These are phyloP conservation scores for Coriaria nepalensis DNA, from an alignment of 306 rosid genomes.

Conservation along the genomic window DNA sequence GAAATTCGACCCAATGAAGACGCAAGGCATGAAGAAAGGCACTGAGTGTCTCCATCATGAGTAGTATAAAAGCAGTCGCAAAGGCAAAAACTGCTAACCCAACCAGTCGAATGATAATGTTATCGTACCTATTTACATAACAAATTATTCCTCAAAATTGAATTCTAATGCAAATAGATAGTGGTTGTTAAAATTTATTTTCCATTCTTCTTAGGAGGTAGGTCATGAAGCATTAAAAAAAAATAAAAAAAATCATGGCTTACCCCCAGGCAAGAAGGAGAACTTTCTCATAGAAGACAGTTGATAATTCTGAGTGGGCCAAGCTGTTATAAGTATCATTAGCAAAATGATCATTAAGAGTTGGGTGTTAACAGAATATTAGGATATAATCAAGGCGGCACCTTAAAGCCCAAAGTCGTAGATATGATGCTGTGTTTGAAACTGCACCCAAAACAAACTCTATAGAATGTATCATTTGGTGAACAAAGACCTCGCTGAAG, in stretches of 20 bases:
- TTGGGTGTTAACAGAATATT: constrained; percentile 10
- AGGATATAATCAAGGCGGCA: constrained; percentile 12
- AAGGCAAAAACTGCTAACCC: constrained; percentile 89
- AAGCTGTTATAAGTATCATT: constrained; percentile 52
- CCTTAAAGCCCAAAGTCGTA: constrained; percentile 99
- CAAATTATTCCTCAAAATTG: constrained; percentile 8
- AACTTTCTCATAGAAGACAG: constrained; percentile 97
- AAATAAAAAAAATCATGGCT: constrained; percentile 22
- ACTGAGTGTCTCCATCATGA: constrained; percentile 96
- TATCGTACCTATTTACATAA: constrained; percentile 62
- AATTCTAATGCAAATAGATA: no score
- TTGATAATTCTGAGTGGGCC: constrained; percentile 97
- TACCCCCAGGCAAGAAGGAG: constrained; percentile 98
- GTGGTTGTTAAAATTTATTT: background rate
- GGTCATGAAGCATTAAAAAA: background rate
- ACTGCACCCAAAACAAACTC: constrained; percentile 98
- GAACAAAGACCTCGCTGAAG: constrained; percentile 94
- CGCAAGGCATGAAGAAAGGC: constrained; percentile 99
- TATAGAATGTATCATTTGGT: constrained; percentile 97
- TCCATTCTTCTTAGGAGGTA: background rate
- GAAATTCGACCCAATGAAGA: constrained; percentile 99
- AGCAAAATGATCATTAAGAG: constrained; percentile 5
- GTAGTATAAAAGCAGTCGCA: constrained; percentile 93
- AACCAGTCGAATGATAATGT: constrained; percentile 56
- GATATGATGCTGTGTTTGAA: constrained; percentile 97